These are phyloP conservation scores for Cyberlindnera lachancei DNA, from an alignment of 805 yeast genomes.

Conservation along the genomic window DNA sequence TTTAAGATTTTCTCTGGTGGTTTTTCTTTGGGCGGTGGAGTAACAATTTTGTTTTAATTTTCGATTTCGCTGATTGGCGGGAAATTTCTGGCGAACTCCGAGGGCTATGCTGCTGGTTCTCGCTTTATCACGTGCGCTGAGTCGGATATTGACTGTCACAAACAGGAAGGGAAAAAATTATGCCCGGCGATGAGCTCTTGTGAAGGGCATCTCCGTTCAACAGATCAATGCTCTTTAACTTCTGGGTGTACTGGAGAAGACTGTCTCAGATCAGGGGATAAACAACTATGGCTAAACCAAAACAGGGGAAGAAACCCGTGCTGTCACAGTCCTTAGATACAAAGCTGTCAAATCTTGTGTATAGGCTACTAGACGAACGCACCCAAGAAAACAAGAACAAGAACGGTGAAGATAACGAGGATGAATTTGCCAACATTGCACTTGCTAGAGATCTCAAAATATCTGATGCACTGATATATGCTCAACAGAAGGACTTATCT, in stretches of 20 bases:
- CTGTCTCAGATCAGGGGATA: too few species aligned
- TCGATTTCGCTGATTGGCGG: conserved; percentile 14
- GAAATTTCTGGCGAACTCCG: not conserved
- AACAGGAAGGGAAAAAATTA: not conserved
- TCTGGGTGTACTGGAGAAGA: too few species aligned
- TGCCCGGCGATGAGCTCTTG: not conserved
- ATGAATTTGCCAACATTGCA: conserved; percentile 36
- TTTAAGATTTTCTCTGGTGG: too few species aligned
- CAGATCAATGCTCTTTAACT: too few species aligned
- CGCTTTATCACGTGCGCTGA: too few species aligned
- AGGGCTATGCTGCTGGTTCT: too few species aligned
- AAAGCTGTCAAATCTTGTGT: conserved; percentile 48
- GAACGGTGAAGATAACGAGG: conserved; percentile 23
- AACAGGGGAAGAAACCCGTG: conserved; percentile 18
- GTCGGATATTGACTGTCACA: too few species aligned
- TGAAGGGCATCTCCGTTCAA: too few species aligned
- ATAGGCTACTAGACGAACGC: conserved; percentile 51
- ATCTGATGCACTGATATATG: conserved; percentile 46
- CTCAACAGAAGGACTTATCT: conserved; percentile 58
- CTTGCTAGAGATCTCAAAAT: conserved; percentile 52
- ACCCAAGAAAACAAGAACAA: conserved; percentile 34
- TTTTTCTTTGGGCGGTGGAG: not conserved
- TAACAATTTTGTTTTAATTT: conserved; percentile 4
- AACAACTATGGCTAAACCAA: conserved; percentile 31
- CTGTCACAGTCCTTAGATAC: conserved; percentile 38